Percentiles rank a stretch among this genome's conserved stretches.
phyloP scores from a whole-genome alignment of 1,284 basidiomycete genomes.

The Cystobasidiaceae sp. region DNA sequence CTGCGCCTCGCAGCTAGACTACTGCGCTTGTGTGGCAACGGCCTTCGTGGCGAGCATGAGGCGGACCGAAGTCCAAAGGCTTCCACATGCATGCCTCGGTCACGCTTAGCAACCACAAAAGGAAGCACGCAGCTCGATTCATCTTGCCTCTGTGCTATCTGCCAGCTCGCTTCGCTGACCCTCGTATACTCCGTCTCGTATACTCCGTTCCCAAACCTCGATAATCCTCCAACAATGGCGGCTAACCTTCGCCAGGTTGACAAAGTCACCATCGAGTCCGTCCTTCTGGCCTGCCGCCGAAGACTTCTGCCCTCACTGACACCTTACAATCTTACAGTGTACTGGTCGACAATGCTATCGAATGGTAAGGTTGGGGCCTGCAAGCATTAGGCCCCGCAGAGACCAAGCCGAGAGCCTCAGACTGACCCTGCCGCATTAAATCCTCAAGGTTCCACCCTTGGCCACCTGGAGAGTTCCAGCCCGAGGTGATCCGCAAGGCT shows the following conservation, averaged over 20 bases:
- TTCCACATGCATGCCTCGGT: no score
- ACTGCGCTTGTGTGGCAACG: no score
- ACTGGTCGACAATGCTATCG: constrained; percentile 67
- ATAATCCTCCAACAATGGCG: no score
- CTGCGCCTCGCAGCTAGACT: no score
- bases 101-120: no score
- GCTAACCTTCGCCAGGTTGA: not conserved
- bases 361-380: constrained; percentile 62
- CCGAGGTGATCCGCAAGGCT: constrained; percentile 63
- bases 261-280: not conserved
- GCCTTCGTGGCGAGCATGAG: no score
- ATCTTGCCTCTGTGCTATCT: no score
- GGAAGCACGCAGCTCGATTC: no score
- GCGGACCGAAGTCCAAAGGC: no score
- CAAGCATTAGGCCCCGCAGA: constrained; percentile 31
- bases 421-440: not conserved
- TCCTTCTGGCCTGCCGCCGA: not conserved
- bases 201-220: no score
- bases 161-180: no score
- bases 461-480: constrained; percentile 67
- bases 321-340: not conserved
- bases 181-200: no score
- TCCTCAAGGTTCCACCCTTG: constrained; percentile 59
- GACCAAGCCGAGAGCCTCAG: not conserved
- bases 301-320: not conserved